These are phyloP conservation scores for Talaromyces sp. DNA, from an alignment of 2,329 filamentous ascomycete species.

Conservation along the genomic window DNA sequence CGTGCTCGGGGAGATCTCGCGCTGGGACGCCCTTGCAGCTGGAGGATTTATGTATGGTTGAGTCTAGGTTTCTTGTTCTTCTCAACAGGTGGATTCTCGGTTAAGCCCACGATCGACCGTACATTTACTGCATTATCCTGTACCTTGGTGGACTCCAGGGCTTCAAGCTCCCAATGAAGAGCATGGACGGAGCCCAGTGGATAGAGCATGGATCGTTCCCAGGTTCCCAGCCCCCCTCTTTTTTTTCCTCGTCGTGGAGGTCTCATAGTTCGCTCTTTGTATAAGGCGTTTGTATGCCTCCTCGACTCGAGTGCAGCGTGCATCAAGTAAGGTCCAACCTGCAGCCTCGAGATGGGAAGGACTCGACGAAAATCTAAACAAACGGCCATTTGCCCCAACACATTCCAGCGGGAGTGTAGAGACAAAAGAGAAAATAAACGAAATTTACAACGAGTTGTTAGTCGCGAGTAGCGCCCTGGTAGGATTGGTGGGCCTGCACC, in stretches of 20 bases:
- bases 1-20: constrained; percentile 7
- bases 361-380: constrained; percentile 28
- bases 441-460: constrained; percentile 5
- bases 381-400: neutral
- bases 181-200: neutral
- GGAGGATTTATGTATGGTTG: neutral
- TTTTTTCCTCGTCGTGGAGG: neutral
- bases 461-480: constrained; percentile 17
- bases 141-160: neutral
- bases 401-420: constrained; percentile 5
- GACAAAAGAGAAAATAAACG: neutral
- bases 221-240: constrained; percentile 7
- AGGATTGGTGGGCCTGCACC: constrained; percentile 2
- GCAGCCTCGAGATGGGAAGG: constrained; percentile 16
- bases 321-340: constrained; percentile 25
- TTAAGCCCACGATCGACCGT: constrained; percentile 10
- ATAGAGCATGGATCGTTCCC: neutral
- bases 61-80: neutral
- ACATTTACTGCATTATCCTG: neutral
- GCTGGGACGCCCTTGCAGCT: constrained; percentile 5
- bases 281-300: neutral
- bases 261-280: too few relatives aligned
- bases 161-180: neutral
- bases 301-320: constrained; percentile 12
- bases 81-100: constrained; percentile 2